These are phyloP conservation scores for Phlebiopsis flavidoalba DNA, from an alignment of 768 basidiomycete genomes.

Conservation along the genomic window DNA sequence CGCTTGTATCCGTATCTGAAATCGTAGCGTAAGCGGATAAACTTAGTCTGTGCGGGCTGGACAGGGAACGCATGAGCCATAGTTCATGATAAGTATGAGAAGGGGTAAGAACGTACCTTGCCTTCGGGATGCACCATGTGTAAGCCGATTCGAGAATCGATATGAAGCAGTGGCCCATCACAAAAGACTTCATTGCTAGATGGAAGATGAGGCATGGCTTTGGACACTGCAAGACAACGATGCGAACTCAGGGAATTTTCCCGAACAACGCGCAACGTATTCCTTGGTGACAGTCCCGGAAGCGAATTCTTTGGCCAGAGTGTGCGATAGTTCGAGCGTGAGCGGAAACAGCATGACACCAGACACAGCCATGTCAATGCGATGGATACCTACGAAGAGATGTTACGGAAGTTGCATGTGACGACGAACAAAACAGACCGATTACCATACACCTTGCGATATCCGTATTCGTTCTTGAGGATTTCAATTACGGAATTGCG, in stretches of 20 bases:
- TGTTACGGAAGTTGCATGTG: neutral
- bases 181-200: constrained; percentile 64
- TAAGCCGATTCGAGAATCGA: constrained; percentile 95
- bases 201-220: neutral
- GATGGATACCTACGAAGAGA: constrained; percentile 46
- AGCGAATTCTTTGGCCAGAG: constrained; percentile 76
- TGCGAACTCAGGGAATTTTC: constrained; percentile 80
- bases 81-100: no score
- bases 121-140: constrained; percentile 96
- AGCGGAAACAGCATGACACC: constrained; percentile 93
- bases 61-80: no score
- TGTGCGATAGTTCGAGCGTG: constrained; percentile 59
- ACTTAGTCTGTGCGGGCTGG: constrained; percentile 87
- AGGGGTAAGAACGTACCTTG: constrained; percentile 48
- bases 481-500: constrained; percentile 87
- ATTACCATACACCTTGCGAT: constrained; percentile 79
- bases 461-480: constrained; percentile 77
- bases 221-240: neutral
- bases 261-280: constrained; percentile 85
- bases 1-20: constrained; percentile 72
- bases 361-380: constrained; percentile 89
- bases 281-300: constrained; percentile 82
- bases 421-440: constrained; percentile 11
- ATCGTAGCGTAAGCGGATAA: constrained; percentile 81
- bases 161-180: constrained; percentile 81